Evolutionary conservation across 2,329 filamentous ascomycete genomes (phyloP).

Genomic region (Pezicula rhizophila): DNA sequence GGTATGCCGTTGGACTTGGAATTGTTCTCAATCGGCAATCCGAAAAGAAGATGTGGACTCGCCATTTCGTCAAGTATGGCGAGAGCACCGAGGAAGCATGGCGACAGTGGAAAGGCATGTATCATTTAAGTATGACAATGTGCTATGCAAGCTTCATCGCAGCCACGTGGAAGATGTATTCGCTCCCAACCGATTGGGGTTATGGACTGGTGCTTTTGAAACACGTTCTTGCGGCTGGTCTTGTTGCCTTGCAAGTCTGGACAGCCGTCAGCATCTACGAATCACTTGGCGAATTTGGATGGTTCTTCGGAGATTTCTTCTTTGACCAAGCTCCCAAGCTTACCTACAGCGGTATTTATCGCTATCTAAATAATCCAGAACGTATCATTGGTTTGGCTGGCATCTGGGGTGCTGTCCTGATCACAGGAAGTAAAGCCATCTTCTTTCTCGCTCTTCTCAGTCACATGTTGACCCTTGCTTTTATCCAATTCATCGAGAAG

Average conservation of each 20-base stretch:
- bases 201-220: conserved; percentile 81
- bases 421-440: conserved; percentile 82
- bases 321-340: conserved; percentile 84
- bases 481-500: conserved; percentile 89
- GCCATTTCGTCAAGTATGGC: conserved; percentile 95
- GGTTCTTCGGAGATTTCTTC: conserved; percentile 99
- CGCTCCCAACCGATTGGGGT: conserved; percentile 76
- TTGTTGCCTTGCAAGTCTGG: conserved; percentile 88
- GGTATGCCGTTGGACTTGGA: conserved; percentile 87
- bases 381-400: conserved; percentile 88
- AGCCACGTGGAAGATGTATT: conserved; percentile 95
- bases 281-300: conserved; percentile 93
- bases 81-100: conserved; percentile 88
- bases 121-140: conserved; percentile 87
- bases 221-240: conserved; percentile 74
- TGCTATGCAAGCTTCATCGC: conserved; percentile 85
- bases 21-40: conserved; percentile 82
- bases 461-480: conserved; percentile 77
- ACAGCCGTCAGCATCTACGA: conserved; percentile 91
- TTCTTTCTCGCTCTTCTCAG: conserved; percentile 81
- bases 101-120: conserved; percentile 96
- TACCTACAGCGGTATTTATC: conserved; percentile 95
- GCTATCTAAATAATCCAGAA: conserved; percentile 96
- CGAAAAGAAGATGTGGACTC: conserved; percentile 86
- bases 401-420: conserved; percentile 90